Conservation (phyloP, 768 basidiomycete genomes). For the Lepiota venenata region DNA sequence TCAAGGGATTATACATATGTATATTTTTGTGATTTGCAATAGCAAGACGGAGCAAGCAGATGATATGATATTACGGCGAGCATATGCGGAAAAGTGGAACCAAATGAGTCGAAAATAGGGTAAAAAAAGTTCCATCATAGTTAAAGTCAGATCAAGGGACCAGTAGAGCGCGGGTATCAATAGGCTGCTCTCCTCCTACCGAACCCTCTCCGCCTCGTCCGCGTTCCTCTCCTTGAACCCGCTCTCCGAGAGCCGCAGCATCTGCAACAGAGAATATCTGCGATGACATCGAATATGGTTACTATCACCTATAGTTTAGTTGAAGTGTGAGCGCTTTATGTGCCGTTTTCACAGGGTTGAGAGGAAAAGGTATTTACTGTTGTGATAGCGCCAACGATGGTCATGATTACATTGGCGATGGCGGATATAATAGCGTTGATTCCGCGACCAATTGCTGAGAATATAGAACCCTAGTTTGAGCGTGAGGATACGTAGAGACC, state of each 20-base stretch:
- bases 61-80: not conserved
- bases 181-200: not conserved
- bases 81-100: too few relatives aligned
- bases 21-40: too few relatives aligned
- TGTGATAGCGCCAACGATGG: slow-evolving; percentile 57
- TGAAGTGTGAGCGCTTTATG: not conserved
- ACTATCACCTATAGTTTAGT: slow-evolving; percentile 47
- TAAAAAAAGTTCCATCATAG: too few relatives aligned
- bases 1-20: too few relatives aligned
- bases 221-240: slow-evolving; percentile 14
- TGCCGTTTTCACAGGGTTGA: not conserved
- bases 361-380: slow-evolving; percentile 36
- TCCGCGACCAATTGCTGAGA: slow-evolving; percentile 62
- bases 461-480: slow-evolving; percentile 47
- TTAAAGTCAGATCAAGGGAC: too few relatives aligned
- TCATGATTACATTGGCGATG: slow-evolving; percentile 55
- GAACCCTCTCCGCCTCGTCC: not conserved
- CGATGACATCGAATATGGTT: slow-evolving; percentile 60
- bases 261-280: slow-evolving; percentile 51
- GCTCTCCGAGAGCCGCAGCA: slow-evolving; percentile 41
- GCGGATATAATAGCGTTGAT: slow-evolving; percentile 59
- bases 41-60: not conserved
- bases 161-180: not conserved
- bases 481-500: not conserved
- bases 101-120: too few relatives aligned